Evolutionary conservation across 78 protist species (phyloP).

Genomic region (Tieghemostelium lacteum): DNA sequence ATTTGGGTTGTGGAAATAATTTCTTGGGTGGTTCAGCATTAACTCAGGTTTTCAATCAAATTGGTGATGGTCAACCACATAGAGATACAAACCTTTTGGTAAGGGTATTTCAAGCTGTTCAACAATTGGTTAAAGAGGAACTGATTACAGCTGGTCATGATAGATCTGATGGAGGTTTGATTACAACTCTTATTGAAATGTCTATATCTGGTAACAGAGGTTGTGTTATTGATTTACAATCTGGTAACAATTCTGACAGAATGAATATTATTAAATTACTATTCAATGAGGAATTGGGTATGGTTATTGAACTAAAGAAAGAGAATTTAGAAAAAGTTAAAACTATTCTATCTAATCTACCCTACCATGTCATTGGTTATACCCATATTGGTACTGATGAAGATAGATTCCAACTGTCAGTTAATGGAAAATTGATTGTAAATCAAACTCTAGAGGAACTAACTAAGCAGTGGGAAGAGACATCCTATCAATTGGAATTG

Average conservation of each 20-base stretch:
- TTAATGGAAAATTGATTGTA: background rate
- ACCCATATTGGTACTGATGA: background rate
- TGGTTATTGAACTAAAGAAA: constrained; percentile 40
- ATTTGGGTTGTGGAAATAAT: constrained; percentile 75
- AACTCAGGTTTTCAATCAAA: constrained; percentile 83
- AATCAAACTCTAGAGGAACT: constrained; percentile 6
- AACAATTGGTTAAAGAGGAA: constrained; percentile 13
- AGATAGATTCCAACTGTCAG: constrained; percentile 4
- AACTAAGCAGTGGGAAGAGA: constrained; percentile 89
- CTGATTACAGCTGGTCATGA: constrained; percentile 92
- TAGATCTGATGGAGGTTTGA: constrained; percentile 94
- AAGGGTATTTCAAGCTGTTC: constrained; percentile 39
- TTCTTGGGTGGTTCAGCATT: constrained; percentile 92
- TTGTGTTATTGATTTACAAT: constrained; percentile 31
- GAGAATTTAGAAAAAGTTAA: constrained; percentile 3
- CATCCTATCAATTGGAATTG: constrained; percentile 85
- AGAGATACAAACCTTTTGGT: constrained; percentile 19
- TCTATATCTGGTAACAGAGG: constrained; percentile 91
- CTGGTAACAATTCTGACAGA: background rate
- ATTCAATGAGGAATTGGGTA: constrained; percentile 94
- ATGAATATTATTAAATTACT: constrained; percentile 32
- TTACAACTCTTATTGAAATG: constrained; percentile 92
- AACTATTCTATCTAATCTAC: constrained; percentile 15
- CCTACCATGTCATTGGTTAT: constrained; percentile 53
- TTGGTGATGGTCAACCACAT: constrained; percentile 86